Evolutionary conservation across 2,329 filamentous ascomycete genomes (phyloP).

Genomic region (Ceratocystis ficicola): DNA sequence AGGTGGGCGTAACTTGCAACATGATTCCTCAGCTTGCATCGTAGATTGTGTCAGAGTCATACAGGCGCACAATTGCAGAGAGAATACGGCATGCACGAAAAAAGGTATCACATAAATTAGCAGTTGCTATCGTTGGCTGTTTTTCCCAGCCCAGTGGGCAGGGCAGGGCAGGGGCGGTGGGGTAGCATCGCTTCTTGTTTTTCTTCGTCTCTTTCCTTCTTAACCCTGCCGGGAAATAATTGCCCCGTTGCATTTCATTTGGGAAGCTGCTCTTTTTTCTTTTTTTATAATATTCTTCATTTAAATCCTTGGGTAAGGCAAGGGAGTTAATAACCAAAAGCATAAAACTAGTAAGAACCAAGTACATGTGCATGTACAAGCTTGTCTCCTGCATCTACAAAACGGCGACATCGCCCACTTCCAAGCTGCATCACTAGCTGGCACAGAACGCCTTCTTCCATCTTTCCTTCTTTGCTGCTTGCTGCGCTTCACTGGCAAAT

Average conservation of each 20-base stretch:
- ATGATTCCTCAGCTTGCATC: conserved; percentile 1
- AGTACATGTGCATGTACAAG: not conserved
- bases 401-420: not conserved
- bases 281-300: too few relatives aligned
- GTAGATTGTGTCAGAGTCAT: conserved; percentile 3
- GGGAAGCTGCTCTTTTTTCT: too few relatives aligned
- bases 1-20: not conserved
- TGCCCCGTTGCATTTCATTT: not conserved
- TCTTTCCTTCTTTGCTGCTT: too few relatives aligned
- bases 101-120: not conserved
- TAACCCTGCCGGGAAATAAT: not conserved
- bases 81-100: not conserved
- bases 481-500: too few relatives aligned
- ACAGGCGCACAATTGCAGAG: not conserved
- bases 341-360: not conserved
- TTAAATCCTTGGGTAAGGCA: not conserved
- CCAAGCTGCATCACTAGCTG: not conserved
- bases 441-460: too few relatives aligned
- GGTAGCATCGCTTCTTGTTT: too few relatives aligned
- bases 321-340: not conserved
- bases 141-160: not conserved
- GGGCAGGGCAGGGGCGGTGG: not conserved
- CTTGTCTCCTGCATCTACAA: conserved; percentile 1
- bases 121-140: not conserved
- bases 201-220: not conserved